Conservation (phyloP, 495 filamentous ascomycete genomes). For the Hypoxylon perforatum region DNA sequence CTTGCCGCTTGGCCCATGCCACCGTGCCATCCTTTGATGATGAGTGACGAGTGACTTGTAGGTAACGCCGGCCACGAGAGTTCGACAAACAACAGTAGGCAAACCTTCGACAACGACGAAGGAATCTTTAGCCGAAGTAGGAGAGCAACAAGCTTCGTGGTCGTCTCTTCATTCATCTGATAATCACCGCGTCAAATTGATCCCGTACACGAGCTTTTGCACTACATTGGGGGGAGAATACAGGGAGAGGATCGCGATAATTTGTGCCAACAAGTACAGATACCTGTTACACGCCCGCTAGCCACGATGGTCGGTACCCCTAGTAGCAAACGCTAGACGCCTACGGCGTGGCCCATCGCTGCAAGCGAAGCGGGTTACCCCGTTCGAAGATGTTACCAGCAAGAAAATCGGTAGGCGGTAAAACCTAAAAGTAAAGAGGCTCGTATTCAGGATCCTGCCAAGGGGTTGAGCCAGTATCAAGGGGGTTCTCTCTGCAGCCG, state of each 20-base stretch:
- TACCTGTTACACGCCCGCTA: constrained; percentile 5
- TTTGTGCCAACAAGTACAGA: not conserved
- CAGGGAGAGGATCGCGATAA: constrained; percentile 1
- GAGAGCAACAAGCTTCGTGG: not conserved
- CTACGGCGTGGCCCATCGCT: constrained; percentile 17
- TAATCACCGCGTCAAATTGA: not conserved
- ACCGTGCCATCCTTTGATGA: not conserved
- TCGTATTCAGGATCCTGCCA: constrained; percentile 36
- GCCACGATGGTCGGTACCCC: not conserved
- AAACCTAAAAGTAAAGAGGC: constrained; percentile 18
- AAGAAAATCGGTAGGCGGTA: constrained; percentile 9
- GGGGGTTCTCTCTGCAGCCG: not conserved
- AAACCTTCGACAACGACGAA: not conserved
- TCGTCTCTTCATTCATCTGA: not conserved
- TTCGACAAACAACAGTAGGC: not conserved
- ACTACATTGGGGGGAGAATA: not conserved
- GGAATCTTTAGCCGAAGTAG: not conserved
- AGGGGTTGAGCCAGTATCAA: constrained; percentile 3
- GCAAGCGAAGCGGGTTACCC: constrained; percentile 25
- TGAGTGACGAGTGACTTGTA: not conserved
- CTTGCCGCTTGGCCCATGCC: constrained; percentile 33
- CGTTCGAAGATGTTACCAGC: constrained; percentile 23
- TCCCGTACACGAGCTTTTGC: not conserved
- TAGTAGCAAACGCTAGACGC: constrained; percentile 18
- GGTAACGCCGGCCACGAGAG: not conserved